Conservation (phyloP, 108 stramenopile species). For the Cylindrotheca fusiformis region DNA sequence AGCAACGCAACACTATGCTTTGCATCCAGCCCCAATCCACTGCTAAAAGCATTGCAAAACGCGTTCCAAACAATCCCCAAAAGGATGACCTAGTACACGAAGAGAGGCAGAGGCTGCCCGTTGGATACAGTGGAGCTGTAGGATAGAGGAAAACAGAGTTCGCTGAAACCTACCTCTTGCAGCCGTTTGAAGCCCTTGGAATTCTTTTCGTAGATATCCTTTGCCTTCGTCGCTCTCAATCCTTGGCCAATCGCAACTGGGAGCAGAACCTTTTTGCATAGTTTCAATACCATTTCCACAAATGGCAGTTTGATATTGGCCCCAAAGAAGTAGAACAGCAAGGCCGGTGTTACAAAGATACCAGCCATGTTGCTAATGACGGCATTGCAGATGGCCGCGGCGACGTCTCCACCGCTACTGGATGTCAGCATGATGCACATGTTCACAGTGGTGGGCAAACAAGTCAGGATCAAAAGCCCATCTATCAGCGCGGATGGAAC, state of each 20-base stretch:
- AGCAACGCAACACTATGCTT: conserved; percentile 52
- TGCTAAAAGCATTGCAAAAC: conserved; percentile 86
- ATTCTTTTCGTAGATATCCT: conserved; percentile 52
- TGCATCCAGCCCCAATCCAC: conserved; percentile 66
- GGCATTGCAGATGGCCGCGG: conserved; percentile 86
- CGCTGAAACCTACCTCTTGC: conserved; percentile 69
- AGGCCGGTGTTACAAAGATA: conserved; percentile 85
- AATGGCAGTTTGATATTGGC: conserved; percentile 73
- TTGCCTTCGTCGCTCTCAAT: conserved; percentile 55
- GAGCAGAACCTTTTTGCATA: conserved; percentile 79
- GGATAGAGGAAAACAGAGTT: too few species aligned
- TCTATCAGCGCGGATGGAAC: conserved; percentile 63
- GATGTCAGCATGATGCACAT: conserved; percentile 91
- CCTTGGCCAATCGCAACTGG: conserved; percentile 82
- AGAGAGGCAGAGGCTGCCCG: too few species aligned
- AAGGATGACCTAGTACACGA: conserved; percentile 44
- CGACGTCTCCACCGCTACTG: conserved; percentile 75
- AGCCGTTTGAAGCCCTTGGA: conserved; percentile 71
- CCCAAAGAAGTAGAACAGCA: conserved; percentile 79
- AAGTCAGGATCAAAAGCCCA: conserved; percentile 73
- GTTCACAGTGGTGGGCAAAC: conserved; percentile 92
- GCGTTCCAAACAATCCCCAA: conserved; percentile 92
- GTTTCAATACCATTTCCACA: conserved; percentile 60
- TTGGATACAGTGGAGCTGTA: conserved; percentile 13
- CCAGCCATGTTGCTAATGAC: conserved; percentile 86